Base-by-base conservation (phyloP, 352 stramenopile species). In the Elongisporangium anandrum region DNA sequence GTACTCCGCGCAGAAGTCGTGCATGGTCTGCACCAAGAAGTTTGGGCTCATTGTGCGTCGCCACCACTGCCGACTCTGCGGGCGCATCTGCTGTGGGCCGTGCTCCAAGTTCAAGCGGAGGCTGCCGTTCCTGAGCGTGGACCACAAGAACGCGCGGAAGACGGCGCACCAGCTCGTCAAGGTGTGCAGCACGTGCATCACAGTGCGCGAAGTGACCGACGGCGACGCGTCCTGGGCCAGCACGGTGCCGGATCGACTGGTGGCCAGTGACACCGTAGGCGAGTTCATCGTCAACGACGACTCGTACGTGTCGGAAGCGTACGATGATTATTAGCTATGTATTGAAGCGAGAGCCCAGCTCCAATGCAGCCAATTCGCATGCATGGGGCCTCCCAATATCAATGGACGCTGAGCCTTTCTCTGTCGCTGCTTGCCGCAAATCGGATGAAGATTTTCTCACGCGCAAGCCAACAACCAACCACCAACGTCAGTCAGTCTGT, bases 1-100 rank as follows among this genome's bases (percentile, higher is more conserved):
- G 7, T 78, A 74, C 57, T 64, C 72, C n/a, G 67, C 75, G 16
- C 81, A 90, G 58, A 83, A 79, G 48, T 70, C 69, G 1, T 94
- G 85, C 58, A 92, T 92, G 80, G 73, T 85, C 17, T 94, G 85
- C 55, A 73, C 73, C 17, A 68, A 71, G 39, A 82, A 81, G 59
- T 94, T 94, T 52, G 65, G 68, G 6, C 57, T 94, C 19, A 65
- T 94, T 6, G 76, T 90, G 57, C 81, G 85, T 13, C 79, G 81
- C 20, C 85, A 94, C 55, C 85, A 94, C 70, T 94, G 85, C 55
- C 78, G 85, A 22, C 73, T 94, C 23, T 94, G 85, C 57, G 85
- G 85, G 3, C 85, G 85, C n/a, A 80, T 92, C 60, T 91, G 84
- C 60, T 94, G 85, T 41, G 77, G 79, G 0, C 77, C 78, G 15